phyloP scores from a whole-genome alignment of 129 eudicot species.

The Silybum marianum region DNA sequence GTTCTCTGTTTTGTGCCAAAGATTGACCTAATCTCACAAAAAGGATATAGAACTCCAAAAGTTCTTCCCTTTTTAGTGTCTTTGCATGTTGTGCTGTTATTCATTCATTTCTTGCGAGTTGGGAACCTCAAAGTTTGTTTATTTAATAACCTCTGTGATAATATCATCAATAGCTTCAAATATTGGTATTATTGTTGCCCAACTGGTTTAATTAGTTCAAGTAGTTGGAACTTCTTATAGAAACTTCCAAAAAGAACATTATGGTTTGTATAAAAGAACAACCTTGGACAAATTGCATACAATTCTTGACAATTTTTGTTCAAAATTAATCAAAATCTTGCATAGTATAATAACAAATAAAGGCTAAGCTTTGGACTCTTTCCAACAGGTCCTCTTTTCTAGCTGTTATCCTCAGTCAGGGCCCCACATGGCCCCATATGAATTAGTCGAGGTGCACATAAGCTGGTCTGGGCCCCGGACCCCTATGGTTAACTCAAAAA shows the following conservation, averaged over 20 bases:
- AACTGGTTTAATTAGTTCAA: background rate
- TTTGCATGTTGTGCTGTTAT: constrained; percentile 5
- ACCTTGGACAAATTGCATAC: background rate
- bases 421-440: background rate
- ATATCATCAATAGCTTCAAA: background rate
- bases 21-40: constrained; percentile 12
- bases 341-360: background rate
- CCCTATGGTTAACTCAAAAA: background rate
- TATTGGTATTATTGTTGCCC: background rate
- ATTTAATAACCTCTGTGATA: background rate
- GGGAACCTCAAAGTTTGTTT: constrained; percentile 15
- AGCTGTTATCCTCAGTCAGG: background rate
- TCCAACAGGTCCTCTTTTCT: no score
- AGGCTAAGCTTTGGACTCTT: background rate
- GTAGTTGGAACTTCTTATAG: background rate
- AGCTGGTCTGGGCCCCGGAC: background rate
- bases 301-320: background rate
- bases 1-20: constrained; percentile 14
- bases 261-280: background rate
- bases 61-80: constrained; percentile 3
- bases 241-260: background rate
- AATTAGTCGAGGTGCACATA: background rate
- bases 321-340: background rate
- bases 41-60: constrained; percentile 12
- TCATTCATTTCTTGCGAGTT: constrained; percentile 3